Evolutionary conservation across 2,329 filamentous ascomycete species (phyloP).

Genomic region (Nakataea oryzae): DNA sequence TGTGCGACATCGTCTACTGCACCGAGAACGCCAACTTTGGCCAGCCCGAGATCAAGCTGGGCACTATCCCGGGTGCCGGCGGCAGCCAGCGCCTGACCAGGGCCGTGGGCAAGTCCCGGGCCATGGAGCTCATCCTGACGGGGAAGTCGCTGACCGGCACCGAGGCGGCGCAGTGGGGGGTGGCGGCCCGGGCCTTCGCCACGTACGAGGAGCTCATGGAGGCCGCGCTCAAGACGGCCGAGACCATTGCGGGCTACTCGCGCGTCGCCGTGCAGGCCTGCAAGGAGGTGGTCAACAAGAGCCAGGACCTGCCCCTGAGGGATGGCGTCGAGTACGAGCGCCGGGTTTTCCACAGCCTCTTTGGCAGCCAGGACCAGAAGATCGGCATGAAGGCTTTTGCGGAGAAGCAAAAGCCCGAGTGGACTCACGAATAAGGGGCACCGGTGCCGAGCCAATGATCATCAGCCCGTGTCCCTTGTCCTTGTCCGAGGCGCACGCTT

Average conservation of each 20-base stretch:
- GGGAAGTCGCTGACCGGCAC: conserved; percentile 74
- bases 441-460: not conserved
- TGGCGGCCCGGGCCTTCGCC: conserved; percentile 74
- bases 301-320: conserved; percentile 75
- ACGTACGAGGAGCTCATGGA: conserved; percentile 74
- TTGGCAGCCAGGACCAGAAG: conserved; percentile 95
- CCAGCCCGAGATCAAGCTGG: conserved; percentile 94
- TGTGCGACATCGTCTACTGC: conserved; percentile 94
- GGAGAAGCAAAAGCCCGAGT: conserved; percentile 87
- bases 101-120: conserved; percentile 72
- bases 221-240: conserved; percentile 71
- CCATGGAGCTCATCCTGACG: conserved; percentile 87
- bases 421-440: conserved; percentile 61
- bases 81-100: conserved; percentile 81
- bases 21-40: conserved; percentile 81
- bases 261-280: conserved; percentile 78
- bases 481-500: too few species aligned
- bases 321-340: conserved; percentile 95
- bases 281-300: conserved; percentile 99
- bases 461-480: too few species aligned
- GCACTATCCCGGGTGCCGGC: conserved; percentile 83
- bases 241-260: conserved; percentile 80
- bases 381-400: conserved; percentile 94
- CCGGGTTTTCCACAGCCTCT: conserved; percentile 83
- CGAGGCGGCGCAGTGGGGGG: conserved; percentile 82